Percentiles rank a stretch among this genome's conserved stretches.
These are phyloP conservation scores for Lagenaria siceraria DNA, from an alignment of 306 rosid genomes.

Conservation along the genomic window DNA sequence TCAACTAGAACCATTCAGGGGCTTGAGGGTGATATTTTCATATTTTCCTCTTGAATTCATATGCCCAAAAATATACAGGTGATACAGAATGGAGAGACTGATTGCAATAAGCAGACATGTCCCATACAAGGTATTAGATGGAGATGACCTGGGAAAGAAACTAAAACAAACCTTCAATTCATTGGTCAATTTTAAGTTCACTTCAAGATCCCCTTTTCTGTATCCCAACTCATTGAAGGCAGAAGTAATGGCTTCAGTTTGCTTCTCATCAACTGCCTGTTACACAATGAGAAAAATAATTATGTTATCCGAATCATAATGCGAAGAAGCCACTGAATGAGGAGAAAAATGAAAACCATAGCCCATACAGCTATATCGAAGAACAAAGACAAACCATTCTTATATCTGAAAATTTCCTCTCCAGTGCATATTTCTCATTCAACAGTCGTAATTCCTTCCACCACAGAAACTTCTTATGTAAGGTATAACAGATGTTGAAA, in stretches of 20 bases:
- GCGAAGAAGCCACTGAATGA: neutral
- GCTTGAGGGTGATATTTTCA: neutral
- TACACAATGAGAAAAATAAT: constrained; percentile 2
- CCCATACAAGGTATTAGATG: neutral
- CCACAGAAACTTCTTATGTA: constrained; percentile 14
- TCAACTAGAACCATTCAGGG: neutral
- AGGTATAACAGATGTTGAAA: constrained; percentile 11
- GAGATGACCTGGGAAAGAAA: neutral
- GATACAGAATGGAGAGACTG: neutral
- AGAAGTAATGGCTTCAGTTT: constrained; percentile 62
- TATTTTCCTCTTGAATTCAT: neutral
- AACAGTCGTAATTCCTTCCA: constrained; percentile 62
- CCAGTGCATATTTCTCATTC: constrained; percentile 76
- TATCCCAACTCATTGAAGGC: constrained; percentile 67
- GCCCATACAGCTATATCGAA: neutral
- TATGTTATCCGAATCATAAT: constrained; percentile 1
- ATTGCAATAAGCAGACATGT: neutral
- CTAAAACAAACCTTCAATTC: constrained; percentile 57
- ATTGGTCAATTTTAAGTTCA: constrained; percentile 63
- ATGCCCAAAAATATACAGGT: neutral
- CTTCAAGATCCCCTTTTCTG: constrained; percentile 83
- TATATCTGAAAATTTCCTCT: constrained; percentile 76
- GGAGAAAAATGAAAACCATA: constrained; percentile 2
- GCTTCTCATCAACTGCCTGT: constrained; percentile 84
- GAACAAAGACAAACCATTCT: constrained; percentile 54